These are phyloP conservation scores for Myxozyma monticola DNA, from an alignment of 805 yeast genomes.

Conservation along the genomic window DNA sequence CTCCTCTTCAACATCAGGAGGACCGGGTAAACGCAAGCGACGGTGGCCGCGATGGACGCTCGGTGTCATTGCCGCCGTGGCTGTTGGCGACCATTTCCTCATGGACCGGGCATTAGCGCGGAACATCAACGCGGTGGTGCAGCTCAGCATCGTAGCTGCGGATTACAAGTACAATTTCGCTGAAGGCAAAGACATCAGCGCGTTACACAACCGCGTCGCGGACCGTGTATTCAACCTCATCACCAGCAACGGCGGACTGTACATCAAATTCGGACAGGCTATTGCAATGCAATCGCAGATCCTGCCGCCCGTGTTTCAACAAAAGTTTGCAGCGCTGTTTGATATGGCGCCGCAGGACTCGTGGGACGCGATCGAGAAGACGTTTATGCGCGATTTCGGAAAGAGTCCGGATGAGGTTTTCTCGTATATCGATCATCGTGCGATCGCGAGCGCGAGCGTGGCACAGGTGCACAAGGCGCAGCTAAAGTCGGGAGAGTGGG, in stretches of 20 bases:
- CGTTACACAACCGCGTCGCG: conserved; percentile 61
- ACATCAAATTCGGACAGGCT: conserved; percentile 77
- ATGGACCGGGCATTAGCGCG: conserved; percentile 56
- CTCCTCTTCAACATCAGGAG: too few relatives aligned
- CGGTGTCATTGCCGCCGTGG: conserved; percentile 34
- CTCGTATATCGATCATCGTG: conserved; percentile 52
- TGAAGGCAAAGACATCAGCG: conserved; percentile 48
- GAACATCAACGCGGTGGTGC: conserved; percentile 52
- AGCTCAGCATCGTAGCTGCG: conserved; percentile 52
- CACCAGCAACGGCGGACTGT: conserved; percentile 55
- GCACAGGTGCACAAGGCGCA: conserved; percentile 67
- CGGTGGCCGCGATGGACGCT: too few relatives aligned
- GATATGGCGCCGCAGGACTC: conserved; percentile 67
- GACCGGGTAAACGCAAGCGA: too few relatives aligned
- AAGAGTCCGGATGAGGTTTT: conserved; percentile 48
- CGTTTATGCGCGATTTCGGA: conserved; percentile 40
- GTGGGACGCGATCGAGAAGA: conserved; percentile 42
- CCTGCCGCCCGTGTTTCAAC: conserved; percentile 65
- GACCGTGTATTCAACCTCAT: conserved; percentile 50
- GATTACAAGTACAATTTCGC: conserved; percentile 60
- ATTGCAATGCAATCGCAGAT: conserved; percentile 71
- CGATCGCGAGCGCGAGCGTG: conserved; percentile 73
- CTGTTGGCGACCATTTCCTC: conserved; percentile 42
- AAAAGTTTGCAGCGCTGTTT: conserved; percentile 56
- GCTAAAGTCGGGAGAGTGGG: conserved; percentile 50